Conservation (phyloP, 2,329 filamentous ascomycete genomes). For the Rugonectria rugulosa region DNA sequence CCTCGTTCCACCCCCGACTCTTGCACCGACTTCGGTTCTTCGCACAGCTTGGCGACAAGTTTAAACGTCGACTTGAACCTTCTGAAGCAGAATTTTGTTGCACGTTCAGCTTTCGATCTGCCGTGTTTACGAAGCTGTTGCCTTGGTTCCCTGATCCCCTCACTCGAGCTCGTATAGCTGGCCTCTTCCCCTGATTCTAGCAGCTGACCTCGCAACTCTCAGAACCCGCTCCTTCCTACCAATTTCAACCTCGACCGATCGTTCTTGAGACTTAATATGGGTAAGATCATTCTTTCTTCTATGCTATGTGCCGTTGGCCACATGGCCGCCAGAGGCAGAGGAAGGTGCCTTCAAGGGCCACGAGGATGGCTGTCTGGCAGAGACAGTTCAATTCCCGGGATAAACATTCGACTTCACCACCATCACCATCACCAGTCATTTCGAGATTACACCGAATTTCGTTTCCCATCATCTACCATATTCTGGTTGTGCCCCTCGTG, state of each 20-base stretch:
- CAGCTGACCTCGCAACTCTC: constrained; percentile 26
- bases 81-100: constrained; percentile 13
- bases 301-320: constrained; percentile 30
- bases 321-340: constrained; percentile 38
- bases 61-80: constrained; percentile 21
- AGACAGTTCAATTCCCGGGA: constrained; percentile 14
- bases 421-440: constrained; percentile 35
- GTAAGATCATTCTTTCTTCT: constrained; percentile 50
- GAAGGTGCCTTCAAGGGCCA: constrained; percentile 33
- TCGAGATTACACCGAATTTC: constrained; percentile 46
- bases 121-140: constrained; percentile 11
- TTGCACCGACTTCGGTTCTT: neutral
- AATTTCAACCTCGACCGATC: constrained; percentile 41
- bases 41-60: constrained; percentile 18
- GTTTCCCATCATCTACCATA: constrained; percentile 54
- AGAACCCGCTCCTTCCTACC: constrained; percentile 43
- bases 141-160: constrained; percentile 13
- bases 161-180: constrained; percentile 32
- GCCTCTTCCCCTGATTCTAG: constrained; percentile 34
- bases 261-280: constrained; percentile 52
- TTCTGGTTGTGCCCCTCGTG: constrained; percentile 52
- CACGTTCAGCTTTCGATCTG: constrained; percentile 15
- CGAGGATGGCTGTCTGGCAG: constrained; percentile 28
- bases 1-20: constrained; percentile 34
- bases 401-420: constrained; percentile 20